Conservation (phyloP, 2,329 filamentous ascomycete genomes). For the Pseudogymnoascus sp. region DNA sequence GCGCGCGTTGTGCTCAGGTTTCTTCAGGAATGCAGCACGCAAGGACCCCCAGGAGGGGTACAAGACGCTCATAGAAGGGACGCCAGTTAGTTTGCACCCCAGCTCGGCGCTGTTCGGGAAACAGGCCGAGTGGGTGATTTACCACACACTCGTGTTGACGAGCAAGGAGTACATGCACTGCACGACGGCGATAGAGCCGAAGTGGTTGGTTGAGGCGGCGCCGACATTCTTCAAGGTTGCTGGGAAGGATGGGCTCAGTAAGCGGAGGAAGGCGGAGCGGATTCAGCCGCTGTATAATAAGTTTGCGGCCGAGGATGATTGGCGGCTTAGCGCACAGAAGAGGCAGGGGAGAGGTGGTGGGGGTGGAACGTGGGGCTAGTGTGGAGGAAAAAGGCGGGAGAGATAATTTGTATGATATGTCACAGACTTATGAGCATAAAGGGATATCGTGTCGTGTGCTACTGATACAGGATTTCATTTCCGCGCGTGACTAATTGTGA, state of each 20-base stretch:
- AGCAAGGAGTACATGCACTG: constrained; percentile 98
- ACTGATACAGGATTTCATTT: constrained; percentile 8
- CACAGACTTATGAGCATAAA: constrained; percentile 1
- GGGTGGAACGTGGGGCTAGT: constrained; percentile 84
- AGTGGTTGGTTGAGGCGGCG: constrained; percentile 89
- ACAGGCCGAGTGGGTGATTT: constrained; percentile 92
- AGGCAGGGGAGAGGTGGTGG: constrained; percentile 76
- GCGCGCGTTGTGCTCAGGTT: constrained; percentile 81
- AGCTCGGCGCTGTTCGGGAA: constrained; percentile 89
- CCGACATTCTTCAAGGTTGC: constrained; percentile 99
- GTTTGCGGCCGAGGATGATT: constrained; percentile 87
- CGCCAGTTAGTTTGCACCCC: constrained; percentile 90
- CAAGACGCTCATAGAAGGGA: constrained; percentile 93
- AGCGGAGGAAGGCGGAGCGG: constrained; percentile 86
- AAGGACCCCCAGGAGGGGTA: constrained; percentile 97
- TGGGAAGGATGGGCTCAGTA: constrained; percentile 74
- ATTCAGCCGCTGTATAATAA: constrained; percentile 95
- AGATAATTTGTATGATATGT: background rate
- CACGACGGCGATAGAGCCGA: constrained; percentile 87
- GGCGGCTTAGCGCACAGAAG: constrained; percentile 82
- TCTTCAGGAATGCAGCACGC: constrained; percentile 89
- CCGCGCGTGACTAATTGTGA: constrained; percentile 7
- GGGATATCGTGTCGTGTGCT: background rate
- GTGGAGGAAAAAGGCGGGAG: background rate
- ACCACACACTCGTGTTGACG: constrained; percentile 82